Evolutionary conservation across 352 stramenopile genomes (phyloP), one percentile per base, ranked within the genome.

Genomic region (Pythium aquatile): DNA sequence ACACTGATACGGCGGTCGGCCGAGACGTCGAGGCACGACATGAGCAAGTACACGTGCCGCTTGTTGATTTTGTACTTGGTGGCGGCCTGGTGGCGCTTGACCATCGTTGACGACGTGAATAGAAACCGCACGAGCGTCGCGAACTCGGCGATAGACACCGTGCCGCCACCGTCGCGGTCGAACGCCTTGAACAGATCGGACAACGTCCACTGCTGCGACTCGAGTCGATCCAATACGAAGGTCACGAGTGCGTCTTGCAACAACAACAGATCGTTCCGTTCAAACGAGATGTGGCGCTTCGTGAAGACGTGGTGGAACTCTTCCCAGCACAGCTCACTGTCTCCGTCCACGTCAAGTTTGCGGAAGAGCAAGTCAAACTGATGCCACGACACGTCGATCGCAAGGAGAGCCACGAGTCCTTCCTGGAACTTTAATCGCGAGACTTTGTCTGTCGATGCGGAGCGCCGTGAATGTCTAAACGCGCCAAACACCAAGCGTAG

Each of bases 361-460:
- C 77, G 71, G 51, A 81, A 86, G 16, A 86, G 55, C 46, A 82
- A 42, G 32, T 83, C 77, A 29, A 86, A 86, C 32, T 81, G 73
- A 42, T 83, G 75, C 75, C 75, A 83, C 17, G 77, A 80, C 10
- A 83, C 68, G 4, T 78, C 61, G 28, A 86, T 76, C 29, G 51
- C 60, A 5, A 85, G 58, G 28, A 85, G 28, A 8, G 63, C 56
- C 0, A 32, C 48, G 9, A 85, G 40, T 5, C 70, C 74, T 47
- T 75, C 73, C 48, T 85, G 72, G 39, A 85, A 78, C n/a, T 69
- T 77, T 10, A 77, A 57, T 14, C 77, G 62, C 14, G 75, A 83
- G 30, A 85, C 69, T 35, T 71, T 72, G 0, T 54, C 37, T 2
- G 61, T 69, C 17, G 61, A 63, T 7, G 53, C 33, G 1, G 54